These are phyloP conservation scores for Liriodendron chinense DNA, from an alignment of 164 flowering plant species.

Conservation along the genomic window DNA sequence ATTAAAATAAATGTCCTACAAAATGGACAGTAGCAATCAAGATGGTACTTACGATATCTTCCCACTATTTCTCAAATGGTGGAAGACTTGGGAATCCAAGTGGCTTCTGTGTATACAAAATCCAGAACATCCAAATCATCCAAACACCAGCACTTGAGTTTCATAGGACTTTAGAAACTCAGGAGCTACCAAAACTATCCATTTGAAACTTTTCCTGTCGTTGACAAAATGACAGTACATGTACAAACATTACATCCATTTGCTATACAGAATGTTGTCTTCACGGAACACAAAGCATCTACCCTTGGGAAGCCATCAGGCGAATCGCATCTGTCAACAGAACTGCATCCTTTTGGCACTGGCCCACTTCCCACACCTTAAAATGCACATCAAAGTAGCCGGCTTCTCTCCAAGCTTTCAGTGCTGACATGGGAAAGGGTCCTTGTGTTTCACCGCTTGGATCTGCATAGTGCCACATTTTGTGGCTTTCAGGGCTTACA, in stretches of 20 bases:
- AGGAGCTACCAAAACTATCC: neutral
- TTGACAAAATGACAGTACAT: neutral
- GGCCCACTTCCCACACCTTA: conserved; percentile 9
- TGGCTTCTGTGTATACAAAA: too few species aligned
- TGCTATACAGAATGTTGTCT: neutral
- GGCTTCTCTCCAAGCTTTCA: conserved; percentile 2
- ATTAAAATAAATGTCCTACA: too few species aligned
- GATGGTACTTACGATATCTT: too few species aligned
- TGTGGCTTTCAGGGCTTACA: neutral
- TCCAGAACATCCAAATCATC: too few species aligned
- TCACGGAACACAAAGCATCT: neutral
- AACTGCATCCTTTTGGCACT: conserved; percentile 4
- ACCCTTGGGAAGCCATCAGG: neutral
- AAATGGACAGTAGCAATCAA: too few species aligned
- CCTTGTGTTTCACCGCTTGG: conserved; percentile 11
- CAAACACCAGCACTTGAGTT: too few species aligned
- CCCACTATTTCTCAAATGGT: too few species aligned
- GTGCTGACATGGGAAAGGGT: conserved; percentile 4
- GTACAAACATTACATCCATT: neutral
- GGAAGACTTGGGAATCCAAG: too few species aligned
- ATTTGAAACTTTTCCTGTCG: neutral
- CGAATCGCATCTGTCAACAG: conserved; percentile 5
- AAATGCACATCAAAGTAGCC: conserved; percentile 5
- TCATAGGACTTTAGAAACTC: neutral
- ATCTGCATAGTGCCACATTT: conserved; percentile 6